phyloP scores from a whole-genome alignment of 2,329 filamentous ascomycete genomes.

The Colletotrichum coccodes region DNA sequence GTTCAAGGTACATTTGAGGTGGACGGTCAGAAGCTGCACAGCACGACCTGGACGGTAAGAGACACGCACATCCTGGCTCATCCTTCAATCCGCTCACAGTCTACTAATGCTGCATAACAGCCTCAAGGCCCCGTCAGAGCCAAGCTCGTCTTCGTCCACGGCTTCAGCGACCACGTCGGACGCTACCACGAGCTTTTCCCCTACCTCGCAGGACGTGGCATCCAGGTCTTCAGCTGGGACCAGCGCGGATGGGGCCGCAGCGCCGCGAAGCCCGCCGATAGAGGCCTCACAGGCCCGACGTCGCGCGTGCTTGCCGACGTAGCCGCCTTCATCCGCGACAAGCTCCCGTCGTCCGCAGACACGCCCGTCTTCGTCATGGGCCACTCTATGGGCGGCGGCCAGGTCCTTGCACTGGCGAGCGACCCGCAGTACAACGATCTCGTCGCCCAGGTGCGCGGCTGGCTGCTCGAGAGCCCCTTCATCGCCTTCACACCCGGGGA shows the following conservation, averaged over 20 bases:
- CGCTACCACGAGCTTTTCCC: constrained; percentile 82
- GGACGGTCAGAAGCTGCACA: constrained; percentile 59
- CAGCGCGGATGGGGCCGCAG: constrained; percentile 90
- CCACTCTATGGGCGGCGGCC: constrained; percentile 90
- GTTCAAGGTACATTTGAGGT: constrained; percentile 62
- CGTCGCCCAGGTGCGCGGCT: constrained; percentile 73
- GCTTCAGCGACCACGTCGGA: constrained; percentile 88
- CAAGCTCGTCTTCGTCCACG: constrained; percentile 85
- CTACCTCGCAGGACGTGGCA: constrained; percentile 73
- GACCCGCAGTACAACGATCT: constrained; percentile 63
- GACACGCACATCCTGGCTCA: not conserved
- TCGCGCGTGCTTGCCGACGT: constrained; percentile 80
- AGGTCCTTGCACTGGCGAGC: constrained; percentile 72
- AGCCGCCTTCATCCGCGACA: constrained; percentile 75
- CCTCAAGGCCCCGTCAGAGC: constrained; percentile 69
- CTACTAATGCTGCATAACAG: constrained; percentile 45
- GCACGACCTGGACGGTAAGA: constrained; percentile 69
- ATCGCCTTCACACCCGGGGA: constrained; percentile 75
- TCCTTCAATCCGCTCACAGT: not conserved
- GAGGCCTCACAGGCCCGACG: constrained; percentile 80
- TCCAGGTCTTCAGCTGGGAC: constrained; percentile 82
- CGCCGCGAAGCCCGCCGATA: constrained; percentile 68
- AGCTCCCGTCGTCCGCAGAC: constrained; percentile 55
- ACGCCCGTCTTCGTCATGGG: constrained; percentile 85
- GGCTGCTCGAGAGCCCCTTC: constrained; percentile 82